Conservation (phyloP, 2,329 filamentous ascomycete genomes). For the Tolypocladium guangdongense region DNA sequence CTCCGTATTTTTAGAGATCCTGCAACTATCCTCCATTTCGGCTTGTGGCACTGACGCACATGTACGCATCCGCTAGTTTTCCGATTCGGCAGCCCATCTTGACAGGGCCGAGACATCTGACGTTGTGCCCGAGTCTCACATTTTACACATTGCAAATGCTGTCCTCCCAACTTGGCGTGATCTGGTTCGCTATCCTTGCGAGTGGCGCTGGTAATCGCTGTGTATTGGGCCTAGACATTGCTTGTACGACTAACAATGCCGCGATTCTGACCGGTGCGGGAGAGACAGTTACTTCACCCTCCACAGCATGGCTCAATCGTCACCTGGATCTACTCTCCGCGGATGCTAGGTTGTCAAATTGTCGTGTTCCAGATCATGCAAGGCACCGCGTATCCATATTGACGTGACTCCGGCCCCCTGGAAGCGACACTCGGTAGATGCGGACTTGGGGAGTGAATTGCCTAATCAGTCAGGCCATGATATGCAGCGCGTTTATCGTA, state of each 20-base stretch:
- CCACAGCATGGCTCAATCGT: background rate
- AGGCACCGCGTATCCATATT: background rate
- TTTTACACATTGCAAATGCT: background rate
- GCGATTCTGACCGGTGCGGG: background rate
- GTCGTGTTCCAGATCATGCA: background rate
- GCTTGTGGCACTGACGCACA: background rate
- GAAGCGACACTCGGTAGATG: background rate
- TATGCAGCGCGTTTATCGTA: too few species aligned
- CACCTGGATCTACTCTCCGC: background rate
- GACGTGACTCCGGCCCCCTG: background rate
- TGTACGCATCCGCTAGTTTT: background rate
- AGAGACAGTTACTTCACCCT: background rate
- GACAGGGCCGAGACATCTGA: background rate
- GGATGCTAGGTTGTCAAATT: background rate
- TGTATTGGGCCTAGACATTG: background rate
- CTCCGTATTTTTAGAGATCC: background rate
- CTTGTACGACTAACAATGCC: background rate
- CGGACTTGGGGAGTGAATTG: background rate
- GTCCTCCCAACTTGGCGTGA: background rate
- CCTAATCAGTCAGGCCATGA: background rate
- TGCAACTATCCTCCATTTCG: background rate
- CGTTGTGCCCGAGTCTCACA: background rate
- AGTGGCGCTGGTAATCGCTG: slow-evolving; percentile 6
- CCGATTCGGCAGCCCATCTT: background rate
- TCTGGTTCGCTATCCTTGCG: slow-evolving; percentile 9